These are phyloP conservation scores for Raddia distichophylla DNA, from an alignment of 176 grass and related monocot genomes.

Conservation along the genomic window DNA sequence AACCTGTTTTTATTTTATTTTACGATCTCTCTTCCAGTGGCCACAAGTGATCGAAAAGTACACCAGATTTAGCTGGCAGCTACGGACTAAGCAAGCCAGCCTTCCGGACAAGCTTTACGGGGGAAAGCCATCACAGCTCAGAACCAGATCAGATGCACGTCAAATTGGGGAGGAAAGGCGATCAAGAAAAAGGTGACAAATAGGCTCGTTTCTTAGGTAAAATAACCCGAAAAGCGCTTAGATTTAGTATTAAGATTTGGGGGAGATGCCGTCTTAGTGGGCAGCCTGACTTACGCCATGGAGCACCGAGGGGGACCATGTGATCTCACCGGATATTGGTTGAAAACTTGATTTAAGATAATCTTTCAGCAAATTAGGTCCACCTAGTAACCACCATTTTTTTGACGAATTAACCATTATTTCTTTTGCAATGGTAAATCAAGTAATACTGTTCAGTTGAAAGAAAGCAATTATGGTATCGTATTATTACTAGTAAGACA, in stretches of 20 bases:
- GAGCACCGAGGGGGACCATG: conserved; percentile 44
- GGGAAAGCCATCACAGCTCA: conserved; percentile 41
- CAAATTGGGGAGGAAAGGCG: conserved; percentile 25
- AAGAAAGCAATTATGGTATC: not conserved
- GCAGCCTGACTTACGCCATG: conserved; percentile 24
- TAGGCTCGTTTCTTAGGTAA: conserved; percentile 36
- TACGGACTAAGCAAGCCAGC: not conserved
- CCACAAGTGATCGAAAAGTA: conserved; percentile 34
- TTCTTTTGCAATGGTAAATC: not conserved
- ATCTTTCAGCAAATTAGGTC: conserved; percentile 39
- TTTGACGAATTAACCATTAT: no score
- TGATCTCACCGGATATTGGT: conserved; percentile 37
- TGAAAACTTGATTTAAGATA: conserved; percentile 28
- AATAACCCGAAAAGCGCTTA: not conserved
- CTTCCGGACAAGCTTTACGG: conserved; percentile 38
- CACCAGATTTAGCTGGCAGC: conserved; percentile 27
- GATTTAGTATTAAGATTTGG: conserved; percentile 7
- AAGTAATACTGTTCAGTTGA: not conserved
- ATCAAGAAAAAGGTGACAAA: conserved; percentile 4
- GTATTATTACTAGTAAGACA: not conserved
- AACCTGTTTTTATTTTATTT: conserved; percentile 14
- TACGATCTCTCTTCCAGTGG: not conserved
- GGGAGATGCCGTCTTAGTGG: conserved; percentile 36
- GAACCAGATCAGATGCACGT: conserved; percentile 52
- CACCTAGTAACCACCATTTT: conserved; percentile 21